Evolutionary conservation across 371 early-diverging fungal species (phyloP).

Genomic region (Syncephalastrum monosporum): DNA sequence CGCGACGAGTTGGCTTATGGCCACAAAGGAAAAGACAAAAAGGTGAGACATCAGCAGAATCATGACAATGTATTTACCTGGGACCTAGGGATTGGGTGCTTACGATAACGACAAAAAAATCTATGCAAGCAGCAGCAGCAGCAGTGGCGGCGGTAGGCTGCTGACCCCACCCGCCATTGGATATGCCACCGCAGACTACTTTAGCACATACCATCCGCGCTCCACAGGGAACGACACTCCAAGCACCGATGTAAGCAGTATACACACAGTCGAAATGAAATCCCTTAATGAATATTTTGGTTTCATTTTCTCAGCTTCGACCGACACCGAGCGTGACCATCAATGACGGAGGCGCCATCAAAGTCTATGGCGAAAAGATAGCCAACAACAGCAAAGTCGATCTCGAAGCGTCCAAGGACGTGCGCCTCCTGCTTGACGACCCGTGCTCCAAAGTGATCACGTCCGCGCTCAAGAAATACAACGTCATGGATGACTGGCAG

Average conservation of each 20-base stretch:
- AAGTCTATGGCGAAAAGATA: conserved; percentile 70
- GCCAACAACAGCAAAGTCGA: conserved; percentile 58
- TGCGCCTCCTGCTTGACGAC: conserved; percentile 80
- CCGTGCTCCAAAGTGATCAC: conserved; percentile 84
- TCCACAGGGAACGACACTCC: conserved; percentile 6
- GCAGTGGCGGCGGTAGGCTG: background rate
- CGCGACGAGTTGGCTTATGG: conserved; percentile 57
- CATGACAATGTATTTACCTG: background rate
- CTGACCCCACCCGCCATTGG: conserved; percentile 20
- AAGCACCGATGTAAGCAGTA: too few species aligned
- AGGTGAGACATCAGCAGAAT: conserved; percentile 33
- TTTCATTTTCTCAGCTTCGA: conserved; percentile 2
- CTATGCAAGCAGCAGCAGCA: conserved; percentile 12
- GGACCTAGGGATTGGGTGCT: too few species aligned
- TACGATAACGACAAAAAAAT: background rate
- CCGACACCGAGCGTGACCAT: conserved; percentile 35
- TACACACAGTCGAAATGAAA: too few species aligned
- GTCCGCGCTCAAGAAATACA: conserved; percentile 88
- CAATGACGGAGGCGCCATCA: conserved; percentile 71
- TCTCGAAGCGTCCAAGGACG: conserved; percentile 82
- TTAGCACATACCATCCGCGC: conserved; percentile 2
- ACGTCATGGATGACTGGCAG: conserved; percentile 85
- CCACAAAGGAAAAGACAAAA: conserved; percentile 59
- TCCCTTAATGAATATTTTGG: too few species aligned
- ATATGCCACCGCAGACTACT: background rate